Percentiles rank a stretch among this genome's conserved stretches.
Evolutionary conservation across 2,329 filamentous ascomycete genomes (phyloP).

Genomic region (Davidsoniella neocaledoniae): DNA sequence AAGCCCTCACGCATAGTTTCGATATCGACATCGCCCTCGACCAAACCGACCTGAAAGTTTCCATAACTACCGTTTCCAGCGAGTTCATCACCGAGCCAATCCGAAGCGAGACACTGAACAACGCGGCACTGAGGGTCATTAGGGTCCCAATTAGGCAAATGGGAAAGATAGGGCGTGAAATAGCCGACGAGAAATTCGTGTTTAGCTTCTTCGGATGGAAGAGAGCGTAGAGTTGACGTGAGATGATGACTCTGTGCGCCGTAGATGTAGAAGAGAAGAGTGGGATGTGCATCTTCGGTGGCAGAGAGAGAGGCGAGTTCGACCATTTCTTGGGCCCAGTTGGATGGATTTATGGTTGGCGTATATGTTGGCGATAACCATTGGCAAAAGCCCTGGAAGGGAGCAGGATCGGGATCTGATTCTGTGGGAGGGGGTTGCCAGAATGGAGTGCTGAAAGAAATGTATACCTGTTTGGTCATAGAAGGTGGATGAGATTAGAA

Average conservation of each 20-base stretch:
- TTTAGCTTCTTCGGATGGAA: constrained; percentile 29
- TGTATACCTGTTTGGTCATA: constrained; percentile 27
- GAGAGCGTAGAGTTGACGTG: constrained; percentile 26
- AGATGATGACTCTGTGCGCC: constrained; percentile 43
- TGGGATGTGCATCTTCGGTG: constrained; percentile 46
- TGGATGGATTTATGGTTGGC: constrained; percentile 37
- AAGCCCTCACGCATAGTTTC: constrained; percentile 44
- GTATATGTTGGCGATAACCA: constrained; percentile 60
- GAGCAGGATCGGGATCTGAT: constrained; percentile 18
- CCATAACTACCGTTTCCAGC: constrained; percentile 70
- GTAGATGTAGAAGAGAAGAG: constrained; percentile 69
- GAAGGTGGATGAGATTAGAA: not conserved
- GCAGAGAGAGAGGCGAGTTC: constrained; percentile 53
- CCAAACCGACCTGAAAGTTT: constrained; percentile 67
- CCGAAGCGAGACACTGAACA: constrained; percentile 46
- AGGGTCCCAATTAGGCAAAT: constrained; percentile 49
- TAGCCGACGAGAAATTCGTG: constrained; percentile 42
- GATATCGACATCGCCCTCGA: constrained; percentile 56
- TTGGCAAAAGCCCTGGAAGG: constrained; percentile 51
- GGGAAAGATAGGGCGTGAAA: constrained; percentile 63
- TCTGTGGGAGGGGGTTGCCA: constrained; percentile 34
- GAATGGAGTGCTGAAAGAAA: constrained; percentile 60
- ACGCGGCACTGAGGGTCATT: constrained; percentile 42
- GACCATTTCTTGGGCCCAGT: constrained; percentile 62
- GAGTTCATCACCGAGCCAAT: constrained; percentile 63